Evolutionary conservation across 2,329 filamentous ascomycete species (phyloP).

Genomic region (Pestalotiopsis sp.): DNA sequence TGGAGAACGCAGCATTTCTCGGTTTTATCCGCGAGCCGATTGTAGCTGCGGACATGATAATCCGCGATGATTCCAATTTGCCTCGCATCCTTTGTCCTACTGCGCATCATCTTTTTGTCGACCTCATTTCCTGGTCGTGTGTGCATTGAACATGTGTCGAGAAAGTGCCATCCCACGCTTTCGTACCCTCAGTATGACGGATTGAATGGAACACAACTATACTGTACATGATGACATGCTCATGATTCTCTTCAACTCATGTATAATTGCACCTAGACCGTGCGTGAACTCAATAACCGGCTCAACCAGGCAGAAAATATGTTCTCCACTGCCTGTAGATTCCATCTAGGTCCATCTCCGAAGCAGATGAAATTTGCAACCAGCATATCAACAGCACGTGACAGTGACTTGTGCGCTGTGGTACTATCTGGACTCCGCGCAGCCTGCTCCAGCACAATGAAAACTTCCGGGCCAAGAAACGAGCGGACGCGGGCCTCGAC

Average conservation of each 20-base stretch:
- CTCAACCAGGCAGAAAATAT: constrained; percentile 6
- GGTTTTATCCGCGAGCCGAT: no score
- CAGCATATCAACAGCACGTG: constrained; percentile 21
- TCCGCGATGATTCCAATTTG: no score
- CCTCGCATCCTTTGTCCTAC: no score
- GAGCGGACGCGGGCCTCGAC: constrained; percentile 19
- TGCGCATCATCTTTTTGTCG: no score
- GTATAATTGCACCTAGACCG: background rate
- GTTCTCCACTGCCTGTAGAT: constrained; percentile 2
- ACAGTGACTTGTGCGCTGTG: background rate
- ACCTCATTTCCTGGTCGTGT: no score
- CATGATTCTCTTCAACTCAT: background rate
- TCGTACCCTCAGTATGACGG: no score
- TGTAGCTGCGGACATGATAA: no score
- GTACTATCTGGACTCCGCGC: constrained; percentile 11
- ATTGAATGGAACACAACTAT: no score
- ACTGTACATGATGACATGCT: background rate
- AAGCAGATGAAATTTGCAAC: constrained; percentile 28
- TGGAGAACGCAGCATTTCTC: no score
- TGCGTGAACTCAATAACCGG: background rate
- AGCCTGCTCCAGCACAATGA: constrained; percentile 15
- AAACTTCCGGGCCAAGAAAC: background rate
- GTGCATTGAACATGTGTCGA: no score
- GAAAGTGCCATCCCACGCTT: no score
- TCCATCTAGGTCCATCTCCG: constrained; percentile 31